Base-by-base conservation (phyloP, 257 asterid genomes). In the Scutellaria barbata region DNA sequence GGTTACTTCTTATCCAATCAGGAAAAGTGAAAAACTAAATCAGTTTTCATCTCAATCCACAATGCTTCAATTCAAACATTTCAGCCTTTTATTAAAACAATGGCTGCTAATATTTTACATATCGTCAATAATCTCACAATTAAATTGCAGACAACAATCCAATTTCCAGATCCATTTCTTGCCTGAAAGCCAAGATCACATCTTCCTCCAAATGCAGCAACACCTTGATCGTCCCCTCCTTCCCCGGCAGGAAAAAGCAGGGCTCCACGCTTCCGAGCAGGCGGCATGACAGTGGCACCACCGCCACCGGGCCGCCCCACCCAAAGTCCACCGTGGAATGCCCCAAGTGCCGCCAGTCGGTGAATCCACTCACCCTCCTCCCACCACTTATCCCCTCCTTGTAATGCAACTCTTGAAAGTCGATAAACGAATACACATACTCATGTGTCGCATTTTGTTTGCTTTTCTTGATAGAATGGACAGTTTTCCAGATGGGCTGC, bases 271-370 rank as follows among this genome's bases (percentile, higher is more conserved):
- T 82, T 20, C 98, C 98, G 13, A 92, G 83, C 60, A 92, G 77
- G 45, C 68, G 82, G 68, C 81, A 71, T 1, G 96, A 89, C 39
- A 92, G 81, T 0, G 96, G 96, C 66, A 89, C 81, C 67, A 92
- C 89, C 5, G 83, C 86, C 12, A 80, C 84, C 2, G 96, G 96
- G 54, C 94, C 87, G 40, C 96, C 96, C 96, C 96, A 88, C 46
- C 98, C 96, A 6, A 88, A 92, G 64, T 92, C 95, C 66, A 89
- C 88, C n/a, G 85, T 72, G 17, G 98, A 88, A 48, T 92, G 98
- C n/a, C 98, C 98, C 76, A 89, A 78, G 73, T 92, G 98, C 40
- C 98, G 81, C 98, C 98, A 92, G 69, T 92, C 98, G 1, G 98
- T 89, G 73, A 92, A 92, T 0, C 95, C 96, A 57, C 90, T 86